Evolutionary conservation across 345 rosid species (phyloP).

Genomic region (Ceriops zippeliana): DNA sequence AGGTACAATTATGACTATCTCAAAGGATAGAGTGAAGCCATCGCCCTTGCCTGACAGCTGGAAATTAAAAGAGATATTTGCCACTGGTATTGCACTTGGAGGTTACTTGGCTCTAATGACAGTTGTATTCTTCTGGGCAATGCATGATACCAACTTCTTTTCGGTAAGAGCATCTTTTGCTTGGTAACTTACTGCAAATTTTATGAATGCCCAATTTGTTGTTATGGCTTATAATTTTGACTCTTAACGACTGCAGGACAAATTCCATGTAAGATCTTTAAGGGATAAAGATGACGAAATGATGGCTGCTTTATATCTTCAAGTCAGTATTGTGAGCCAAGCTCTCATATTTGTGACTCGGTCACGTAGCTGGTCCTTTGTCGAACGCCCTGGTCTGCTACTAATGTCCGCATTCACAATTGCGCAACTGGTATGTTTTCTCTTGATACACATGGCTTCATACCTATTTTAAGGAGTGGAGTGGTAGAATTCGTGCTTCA

Average conservation of each 20-base stretch:
- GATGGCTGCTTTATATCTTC: conserved; percentile 85
- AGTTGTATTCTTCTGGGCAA: conserved; percentile 79
- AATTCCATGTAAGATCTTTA: conserved; percentile 52
- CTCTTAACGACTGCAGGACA: conserved; percentile 38
- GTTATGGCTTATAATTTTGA: not conserved
- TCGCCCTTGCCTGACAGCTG: conserved; percentile 95
- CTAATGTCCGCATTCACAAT: conserved; percentile 51
- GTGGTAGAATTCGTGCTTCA: not conserved
- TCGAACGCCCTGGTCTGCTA: conserved; percentile 71
- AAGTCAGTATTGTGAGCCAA: conserved; percentile 97
- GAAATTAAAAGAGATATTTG: conserved; percentile 88
- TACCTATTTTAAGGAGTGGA: no score
- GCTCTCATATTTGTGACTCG: conserved; percentile 89
- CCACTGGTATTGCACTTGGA: conserved; percentile 81
- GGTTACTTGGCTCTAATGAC: conserved; percentile 80
- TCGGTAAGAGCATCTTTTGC: conserved; percentile 38
- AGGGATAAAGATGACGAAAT: conserved; percentile 40
- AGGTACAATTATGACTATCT: conserved; percentile 96
- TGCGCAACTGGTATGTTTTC: conserved; percentile 66
- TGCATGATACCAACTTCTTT: conserved; percentile 62
- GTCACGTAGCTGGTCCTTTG: conserved; percentile 83
- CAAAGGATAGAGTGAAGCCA: conserved; percentile 91
- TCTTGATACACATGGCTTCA: not conserved
- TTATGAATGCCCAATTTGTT: not conserved
- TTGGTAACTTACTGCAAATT: no score